A percentile compares a stretch with the other conserved stretches of the same genome.
These are phyloP conservation scores for Claviceps pusilla DNA, from an alignment of 2,329 filamentous ascomycete species.

Conservation along the genomic window DNA sequence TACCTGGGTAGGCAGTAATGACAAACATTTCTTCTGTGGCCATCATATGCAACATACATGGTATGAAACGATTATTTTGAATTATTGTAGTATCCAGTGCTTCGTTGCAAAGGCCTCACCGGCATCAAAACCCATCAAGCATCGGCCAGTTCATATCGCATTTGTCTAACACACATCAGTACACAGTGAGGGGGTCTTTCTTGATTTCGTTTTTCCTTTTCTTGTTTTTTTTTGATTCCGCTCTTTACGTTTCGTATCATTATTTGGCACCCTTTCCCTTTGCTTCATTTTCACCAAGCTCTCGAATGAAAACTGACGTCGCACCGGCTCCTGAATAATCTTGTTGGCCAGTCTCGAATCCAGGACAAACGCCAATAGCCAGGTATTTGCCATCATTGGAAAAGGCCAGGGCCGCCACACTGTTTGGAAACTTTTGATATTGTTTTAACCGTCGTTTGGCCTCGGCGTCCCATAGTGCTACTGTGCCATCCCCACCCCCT, in stretches of 20 bases:
- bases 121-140: conserved; percentile 7
- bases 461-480: conserved; percentile 85
- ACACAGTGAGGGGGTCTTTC: not conserved
- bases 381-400: conserved; percentile 62
- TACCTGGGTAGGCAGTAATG: not conserved
- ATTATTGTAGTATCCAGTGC: conserved; percentile 3
- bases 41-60: not conserved
- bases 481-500: conserved; percentile 77
- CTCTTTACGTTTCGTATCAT: conserved; percentile 3
- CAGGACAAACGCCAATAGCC: conserved; percentile 68
- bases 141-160: not conserved
- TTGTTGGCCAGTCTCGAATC: conserved; percentile 76
- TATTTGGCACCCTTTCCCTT: conserved; percentile 67
- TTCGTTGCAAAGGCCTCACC: conserved; percentile 15
- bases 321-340: conserved; percentile 58
- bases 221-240: not conserved
- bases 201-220: not conserved
- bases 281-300: conserved; percentile 75
- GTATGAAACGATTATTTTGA: conserved; percentile 1
- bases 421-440: conserved; percentile 71
- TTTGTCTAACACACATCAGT: not conserved
- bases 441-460: conserved; percentile 81
- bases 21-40: not conserved
- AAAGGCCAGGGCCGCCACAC: conserved; percentile 64
- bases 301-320: conserved; percentile 65